These are phyloP conservation scores for Erodium moschatum DNA, from an alignment of 441 rosid genomes.

Conservation along the genomic window DNA sequence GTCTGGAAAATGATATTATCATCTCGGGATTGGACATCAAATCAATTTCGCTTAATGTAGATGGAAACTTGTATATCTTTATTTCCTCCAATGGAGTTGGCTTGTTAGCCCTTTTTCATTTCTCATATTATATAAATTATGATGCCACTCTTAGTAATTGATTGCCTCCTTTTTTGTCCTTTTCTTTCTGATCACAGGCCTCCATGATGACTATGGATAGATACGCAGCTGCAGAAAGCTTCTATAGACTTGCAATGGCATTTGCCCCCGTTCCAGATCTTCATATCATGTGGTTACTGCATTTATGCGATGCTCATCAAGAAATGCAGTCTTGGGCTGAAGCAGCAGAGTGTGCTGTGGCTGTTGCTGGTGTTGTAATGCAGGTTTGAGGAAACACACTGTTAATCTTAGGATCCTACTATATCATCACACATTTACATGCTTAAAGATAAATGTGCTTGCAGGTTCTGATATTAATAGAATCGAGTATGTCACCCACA, in stretches of 20 bases:
- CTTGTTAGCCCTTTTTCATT: constrained; percentile 3
- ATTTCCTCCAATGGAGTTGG: not conserved
- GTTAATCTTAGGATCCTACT: constrained; percentile 3
- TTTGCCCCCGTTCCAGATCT: constrained; percentile 99
- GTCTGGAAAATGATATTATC: not conserved
- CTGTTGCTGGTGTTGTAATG: constrained; percentile 99
- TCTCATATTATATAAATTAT: not conserved
- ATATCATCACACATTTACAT: not conserved
- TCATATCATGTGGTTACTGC: constrained; percentile 99
- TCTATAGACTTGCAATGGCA: constrained; percentile 95
- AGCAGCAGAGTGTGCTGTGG: constrained; percentile 99
- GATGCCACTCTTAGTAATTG: not conserved
- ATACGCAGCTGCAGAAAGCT: constrained; percentile 97
- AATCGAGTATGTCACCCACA: not conserved
- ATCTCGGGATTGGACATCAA: not conserved
- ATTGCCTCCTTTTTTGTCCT: not conserved
- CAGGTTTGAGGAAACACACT: constrained; percentile 46
- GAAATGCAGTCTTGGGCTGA: constrained; percentile 99
- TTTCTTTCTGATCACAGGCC: constrained; percentile 40
- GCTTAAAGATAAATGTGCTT: not conserved
- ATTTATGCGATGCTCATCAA: constrained; percentile 98
- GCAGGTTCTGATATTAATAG: not conserved
- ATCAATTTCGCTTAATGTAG: not conserved
- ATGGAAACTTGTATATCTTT: not conserved
- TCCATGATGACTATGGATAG: constrained; percentile 81